phyloP scores from a whole-genome alignment of 2,329 filamentous ascomycete genomes.

The Incumbomyces delicatus region DNA sequence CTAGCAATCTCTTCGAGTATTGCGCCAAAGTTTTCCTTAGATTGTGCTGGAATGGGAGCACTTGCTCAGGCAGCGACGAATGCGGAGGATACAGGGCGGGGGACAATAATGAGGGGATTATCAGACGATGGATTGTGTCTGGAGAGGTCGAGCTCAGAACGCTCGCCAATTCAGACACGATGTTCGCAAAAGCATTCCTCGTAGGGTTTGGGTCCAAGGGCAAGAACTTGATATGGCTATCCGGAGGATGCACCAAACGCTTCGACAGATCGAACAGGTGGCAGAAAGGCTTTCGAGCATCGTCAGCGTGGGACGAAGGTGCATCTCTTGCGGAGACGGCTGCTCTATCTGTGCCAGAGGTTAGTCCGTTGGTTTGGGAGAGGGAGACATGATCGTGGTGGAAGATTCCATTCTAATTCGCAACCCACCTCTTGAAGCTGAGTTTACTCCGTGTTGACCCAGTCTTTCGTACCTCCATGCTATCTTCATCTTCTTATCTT shows the following conservation, averaged over 20 bases:
- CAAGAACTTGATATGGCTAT: conserved; percentile 45
- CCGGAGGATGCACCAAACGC: conserved; percentile 48
- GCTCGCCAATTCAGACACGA: conserved; percentile 40
- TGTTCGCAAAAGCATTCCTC: conserved; percentile 52
- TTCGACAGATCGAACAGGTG: conserved; percentile 65
- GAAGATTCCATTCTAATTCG: neutral
- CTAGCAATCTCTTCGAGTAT: conserved; percentile 55
- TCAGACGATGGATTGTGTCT: conserved; percentile 60
- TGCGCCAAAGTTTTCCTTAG: conserved; percentile 65
- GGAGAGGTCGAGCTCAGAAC: conserved; percentile 51
- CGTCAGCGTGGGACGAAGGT: too few relatives aligned
- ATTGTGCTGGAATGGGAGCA: conserved; percentile 72
- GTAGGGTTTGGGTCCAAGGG: conserved; percentile 29
- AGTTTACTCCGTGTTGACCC: conserved; percentile 55
- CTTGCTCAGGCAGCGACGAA: conserved; percentile 57
- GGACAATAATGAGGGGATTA: conserved; percentile 77
- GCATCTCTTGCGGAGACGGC: conserved; percentile 25
- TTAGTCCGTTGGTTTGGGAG: neutral
- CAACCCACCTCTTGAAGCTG: conserved; percentile 51
- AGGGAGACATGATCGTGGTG: neutral
- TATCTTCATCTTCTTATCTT: conserved; percentile 74
- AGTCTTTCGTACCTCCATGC: conserved; percentile 92
- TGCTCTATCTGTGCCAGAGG: conserved; percentile 21
- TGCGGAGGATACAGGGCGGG: conserved; percentile 71
- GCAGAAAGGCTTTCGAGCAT: conserved; percentile 48